These are phyloP conservation scores for Jamesozyma jinghongensis DNA, from an alignment of 805 yeast species.

Conservation along the genomic window DNA sequence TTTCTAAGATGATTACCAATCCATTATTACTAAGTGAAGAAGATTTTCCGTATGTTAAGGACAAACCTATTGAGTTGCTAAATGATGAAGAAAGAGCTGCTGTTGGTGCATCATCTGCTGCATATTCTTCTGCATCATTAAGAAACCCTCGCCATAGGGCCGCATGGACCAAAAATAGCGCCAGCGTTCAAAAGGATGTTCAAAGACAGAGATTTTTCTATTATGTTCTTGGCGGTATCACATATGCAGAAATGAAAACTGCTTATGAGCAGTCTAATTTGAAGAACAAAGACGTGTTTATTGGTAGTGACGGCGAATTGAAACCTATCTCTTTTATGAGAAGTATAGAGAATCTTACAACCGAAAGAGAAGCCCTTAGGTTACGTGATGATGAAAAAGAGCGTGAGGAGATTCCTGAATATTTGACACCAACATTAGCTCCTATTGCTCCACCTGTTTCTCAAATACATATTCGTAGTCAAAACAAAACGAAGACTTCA, in stretches of 20 bases:
- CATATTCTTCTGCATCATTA: constrained; percentile 40
- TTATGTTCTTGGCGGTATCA: constrained; percentile 83
- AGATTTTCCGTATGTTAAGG: constrained; percentile 65
- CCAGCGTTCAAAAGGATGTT: constrained; percentile 22
- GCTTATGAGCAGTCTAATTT: constrained; percentile 58
- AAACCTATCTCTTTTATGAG: constrained; percentile 40
- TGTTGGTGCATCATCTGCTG: constrained; percentile 24
- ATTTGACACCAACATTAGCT: constrained; percentile 30
- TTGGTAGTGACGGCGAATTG: constrained; percentile 73
- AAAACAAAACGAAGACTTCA: constrained; percentile 10
- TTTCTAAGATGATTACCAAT: constrained; percentile 43
- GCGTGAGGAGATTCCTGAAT: constrained; percentile 35
- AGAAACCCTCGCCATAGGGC: constrained; percentile 68
- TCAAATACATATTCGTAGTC: constrained; percentile 16
- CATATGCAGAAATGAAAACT: constrained; percentile 71
- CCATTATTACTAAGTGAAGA: constrained; percentile 42
- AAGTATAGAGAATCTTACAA: constrained; percentile 32
- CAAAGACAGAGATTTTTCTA: constrained; percentile 64
- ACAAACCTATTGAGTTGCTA: constrained; percentile 51
- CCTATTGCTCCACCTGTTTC: constrained; percentile 22
- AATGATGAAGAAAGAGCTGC: constrained; percentile 30
- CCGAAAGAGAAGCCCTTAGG: constrained; percentile 35
- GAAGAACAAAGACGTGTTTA: constrained; percentile 60
- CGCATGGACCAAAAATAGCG: constrained; percentile 54
- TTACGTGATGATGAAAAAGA: constrained; percentile 32